Base-by-base conservation (phyloP, 208 protist species). In the Entamoeba nuttalli region DNA sequence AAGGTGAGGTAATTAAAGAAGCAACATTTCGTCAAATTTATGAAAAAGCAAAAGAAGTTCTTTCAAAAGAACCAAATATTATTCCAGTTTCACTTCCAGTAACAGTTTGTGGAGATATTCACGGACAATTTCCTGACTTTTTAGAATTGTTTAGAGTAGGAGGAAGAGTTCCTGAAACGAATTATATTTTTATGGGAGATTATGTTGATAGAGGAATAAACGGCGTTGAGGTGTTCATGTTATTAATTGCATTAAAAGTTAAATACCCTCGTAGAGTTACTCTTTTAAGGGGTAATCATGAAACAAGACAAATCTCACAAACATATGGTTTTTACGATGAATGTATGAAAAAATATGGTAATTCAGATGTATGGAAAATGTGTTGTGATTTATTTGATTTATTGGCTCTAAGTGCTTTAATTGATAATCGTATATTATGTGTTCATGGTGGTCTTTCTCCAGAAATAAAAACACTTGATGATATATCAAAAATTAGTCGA, bases 101-200 rank as follows among this genome's bases (percentile, higher is more conserved):
- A 51, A 99, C 98, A 17, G 97, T 99, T 30, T 98, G 98, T 95
- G 98, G 98, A 17, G 98, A 99, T 95, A 98, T 99, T 25, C 73
- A 93, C 19, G 73, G 35, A 9, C 73, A 93, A 97, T 99, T 99
- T 95, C 98, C 98, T 96, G 98, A 99, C 96, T 97, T 99, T 17
- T 97, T 99, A 84, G 98, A 99, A 97, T 97, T 99, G 25, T 99
- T 99, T 95, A 97, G 97, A 95, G 98, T 98, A 95, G 98, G 98
- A 3, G 98, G 98, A 25, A 15, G 25, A 71, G 41, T 52, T 21
- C 94, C 25, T 11, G 30, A 52, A n/a, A 95, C 21, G 0, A 95
- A 96, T 48, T 97, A 96, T 62, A n/a, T 96, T 3, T 97, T 96
- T 93, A 11, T 96, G 5, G 96, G 96, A 35, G 96, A 96, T 52